A percentile compares a stretch with the other conserved stretches of the same genome.
Conservation (phyloP, 768 basidiomycete genomes). For the Suillus lakei region DNA sequence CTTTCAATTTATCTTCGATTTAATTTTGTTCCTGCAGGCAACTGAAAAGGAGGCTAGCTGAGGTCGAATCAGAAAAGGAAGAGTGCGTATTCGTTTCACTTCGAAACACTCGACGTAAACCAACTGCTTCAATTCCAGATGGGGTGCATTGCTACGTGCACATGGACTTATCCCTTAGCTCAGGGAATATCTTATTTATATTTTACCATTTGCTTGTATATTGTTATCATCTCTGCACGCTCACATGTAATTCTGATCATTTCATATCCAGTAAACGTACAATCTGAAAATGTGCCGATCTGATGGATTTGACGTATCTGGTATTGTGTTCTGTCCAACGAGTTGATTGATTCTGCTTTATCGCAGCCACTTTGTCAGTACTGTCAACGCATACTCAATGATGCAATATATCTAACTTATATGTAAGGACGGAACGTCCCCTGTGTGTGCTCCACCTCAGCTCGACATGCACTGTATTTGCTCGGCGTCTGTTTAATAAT, state of each 20-base stretch:
- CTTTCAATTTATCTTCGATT: slow-evolving; percentile 8
- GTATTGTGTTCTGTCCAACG: too few relatives aligned
- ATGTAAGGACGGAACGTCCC: too few relatives aligned
- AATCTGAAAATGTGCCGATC: not conserved
- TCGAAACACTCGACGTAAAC: slow-evolving; percentile 8
- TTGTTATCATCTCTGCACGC: slow-evolving; percentile 3
- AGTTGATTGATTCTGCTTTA: too few relatives aligned
- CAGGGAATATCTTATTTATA: not conserved
- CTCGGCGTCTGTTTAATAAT: slow-evolving; percentile 56
- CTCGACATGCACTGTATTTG: too few relatives aligned
- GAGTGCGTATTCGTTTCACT: slow-evolving; percentile 57
- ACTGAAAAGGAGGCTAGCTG: slow-evolving; percentile 70
- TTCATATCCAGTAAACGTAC: not conserved
- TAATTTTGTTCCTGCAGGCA: slow-evolving; percentile 45
- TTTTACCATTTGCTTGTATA: slow-evolving; percentile 10
- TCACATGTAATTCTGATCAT: slow-evolving; percentile 1
- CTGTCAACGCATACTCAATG: too few relatives aligned
- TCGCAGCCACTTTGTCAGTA: too few relatives aligned
- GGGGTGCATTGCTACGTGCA: slow-evolving; percentile 62
- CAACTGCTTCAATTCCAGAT: slow-evolving; percentile 46
- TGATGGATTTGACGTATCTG: not conserved
- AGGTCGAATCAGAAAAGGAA: slow-evolving; percentile 75
- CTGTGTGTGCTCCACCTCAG: too few relatives aligned
- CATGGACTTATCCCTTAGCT: slow-evolving; percentile 49
- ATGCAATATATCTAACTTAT: too few relatives aligned